Evolutionary conservation across 306 rosid species (phyloP).

Genomic region (Prunus armeniaca): DNA sequence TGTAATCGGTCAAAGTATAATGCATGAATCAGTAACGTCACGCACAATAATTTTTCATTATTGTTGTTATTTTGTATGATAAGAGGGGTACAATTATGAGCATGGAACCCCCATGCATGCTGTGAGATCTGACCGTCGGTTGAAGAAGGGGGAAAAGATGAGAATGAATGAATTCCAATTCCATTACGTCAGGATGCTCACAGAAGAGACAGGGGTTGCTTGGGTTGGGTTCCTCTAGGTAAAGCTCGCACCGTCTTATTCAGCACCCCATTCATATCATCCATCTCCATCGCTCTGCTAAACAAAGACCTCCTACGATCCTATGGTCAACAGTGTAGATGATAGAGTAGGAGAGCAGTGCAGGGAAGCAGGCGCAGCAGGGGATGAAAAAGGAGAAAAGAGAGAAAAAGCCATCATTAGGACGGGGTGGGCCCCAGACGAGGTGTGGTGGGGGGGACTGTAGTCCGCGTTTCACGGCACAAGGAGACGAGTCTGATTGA

Average conservation of each 20-base stretch:
- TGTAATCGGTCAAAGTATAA: too few species aligned
- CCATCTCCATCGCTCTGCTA: neutral
- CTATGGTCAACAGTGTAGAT: neutral
- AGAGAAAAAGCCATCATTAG: neutral
- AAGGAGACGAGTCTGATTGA: slow-evolving; percentile 43
- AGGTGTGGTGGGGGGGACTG: slow-evolving; percentile 19
- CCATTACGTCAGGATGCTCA: neutral
- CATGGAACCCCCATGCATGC: neutral
- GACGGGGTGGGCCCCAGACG: neutral
- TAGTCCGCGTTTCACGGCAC: slow-evolving; percentile 53
- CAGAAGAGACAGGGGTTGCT: neutral
- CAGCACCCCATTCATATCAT: neutral
- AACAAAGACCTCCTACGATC: neutral
- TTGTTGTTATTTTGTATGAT: neutral
- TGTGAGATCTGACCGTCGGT: slow-evolving; percentile 13
- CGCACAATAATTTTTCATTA: too few species aligned
- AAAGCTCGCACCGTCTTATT: neutral
- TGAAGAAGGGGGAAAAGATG: neutral
- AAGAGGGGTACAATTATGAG: neutral
- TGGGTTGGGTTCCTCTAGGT: neutral
- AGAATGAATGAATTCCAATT: neutral
- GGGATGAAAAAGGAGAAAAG: neutral
- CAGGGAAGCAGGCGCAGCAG: neutral
- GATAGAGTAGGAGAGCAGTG: neutral
- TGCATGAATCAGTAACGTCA: too few species aligned